Evolutionary conservation across 495 filamentous ascomycete species (phyloP).

Genomic region (Penicillium maclennaniae): DNA sequence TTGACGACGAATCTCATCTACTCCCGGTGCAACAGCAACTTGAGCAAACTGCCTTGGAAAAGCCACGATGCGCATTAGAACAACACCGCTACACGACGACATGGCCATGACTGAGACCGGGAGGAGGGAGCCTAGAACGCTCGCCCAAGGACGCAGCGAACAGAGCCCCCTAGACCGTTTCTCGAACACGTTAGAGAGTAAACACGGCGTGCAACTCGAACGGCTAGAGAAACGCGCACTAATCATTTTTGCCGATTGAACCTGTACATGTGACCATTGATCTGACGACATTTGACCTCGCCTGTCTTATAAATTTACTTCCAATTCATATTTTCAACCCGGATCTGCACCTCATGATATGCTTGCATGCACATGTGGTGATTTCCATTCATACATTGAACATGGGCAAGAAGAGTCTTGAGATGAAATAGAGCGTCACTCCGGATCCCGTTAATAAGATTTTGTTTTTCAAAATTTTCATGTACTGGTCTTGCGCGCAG

Average conservation of each 20-base stretch:
- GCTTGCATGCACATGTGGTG: not conserved
- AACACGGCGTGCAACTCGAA: too few species aligned
- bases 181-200: too few species aligned
- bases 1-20: too few species aligned
- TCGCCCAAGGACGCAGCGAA: too few species aligned
- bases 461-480: not conserved
- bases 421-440: not conserved
- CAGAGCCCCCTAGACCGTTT: too few species aligned
- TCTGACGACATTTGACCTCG: slow-evolving; percentile 11
- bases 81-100: too few species aligned
- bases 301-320: slow-evolving; percentile 5
- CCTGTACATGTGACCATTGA: slow-evolving; percentile 22
- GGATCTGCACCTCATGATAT: not conserved
- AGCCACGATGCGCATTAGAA: too few species aligned
- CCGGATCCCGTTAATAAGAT: not conserved
- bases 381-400: not conserved
- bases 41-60: too few species aligned
- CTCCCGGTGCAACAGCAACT: too few species aligned
- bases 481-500: not conserved
- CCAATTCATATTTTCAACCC: not conserved
- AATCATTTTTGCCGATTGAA: slow-evolving; percentile 1
- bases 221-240: too few species aligned
- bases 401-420: not conserved
- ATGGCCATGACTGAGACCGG: too few species aligned
- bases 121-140: too few species aligned